Conservation (phyloP, 331 rosid genomes). For the Acacia pycnantha region DNA sequence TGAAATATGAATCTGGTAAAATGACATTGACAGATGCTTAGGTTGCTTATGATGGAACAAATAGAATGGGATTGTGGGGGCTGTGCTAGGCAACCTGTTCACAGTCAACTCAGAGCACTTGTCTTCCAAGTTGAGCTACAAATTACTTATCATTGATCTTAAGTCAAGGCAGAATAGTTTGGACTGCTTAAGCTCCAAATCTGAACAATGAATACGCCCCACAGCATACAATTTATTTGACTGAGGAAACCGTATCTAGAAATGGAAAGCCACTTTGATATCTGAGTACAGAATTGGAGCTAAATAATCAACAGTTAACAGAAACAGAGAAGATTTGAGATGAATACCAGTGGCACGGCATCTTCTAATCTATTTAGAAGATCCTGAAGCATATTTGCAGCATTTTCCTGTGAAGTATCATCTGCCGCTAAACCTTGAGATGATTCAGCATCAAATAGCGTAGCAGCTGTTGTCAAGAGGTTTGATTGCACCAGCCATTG, state of each 20-base stretch:
- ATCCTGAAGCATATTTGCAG: constrained; percentile 57
- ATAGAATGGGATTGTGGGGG: background rate
- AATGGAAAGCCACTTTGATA: constrained; percentile 20
- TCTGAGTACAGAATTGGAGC: background rate
- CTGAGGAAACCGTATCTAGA: constrained; percentile 15
- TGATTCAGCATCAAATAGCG: constrained; percentile 62
- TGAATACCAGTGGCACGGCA: constrained; percentile 66
- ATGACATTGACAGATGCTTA: background rate
- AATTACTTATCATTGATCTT: constrained; percentile 17
- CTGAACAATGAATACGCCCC: constrained; percentile 30
- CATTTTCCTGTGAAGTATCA: constrained; percentile 40
- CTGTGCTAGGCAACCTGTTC: background rate
- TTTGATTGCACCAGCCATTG: constrained; percentile 86
- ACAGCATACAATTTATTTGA: constrained; percentile 9
- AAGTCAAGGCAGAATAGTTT: background rate
- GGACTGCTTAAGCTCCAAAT: constrained; percentile 16
- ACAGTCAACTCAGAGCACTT: constrained; percentile 14
- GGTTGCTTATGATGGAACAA: background rate
- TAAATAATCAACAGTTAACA: background rate
- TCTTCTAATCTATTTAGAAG: constrained; percentile 66
- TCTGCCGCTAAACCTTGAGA: constrained; percentile 50
- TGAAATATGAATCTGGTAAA: background rate
- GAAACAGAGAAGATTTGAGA: constrained; percentile 19
- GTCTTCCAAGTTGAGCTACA: constrained; percentile 12
- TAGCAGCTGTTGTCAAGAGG: constrained; percentile 70